Evolutionary conservation across 2,329 filamentous ascomycete species (phyloP), one percentile per base, ranked within the genome.

Genomic region (Colletotrichum orchidophilum): DNA sequence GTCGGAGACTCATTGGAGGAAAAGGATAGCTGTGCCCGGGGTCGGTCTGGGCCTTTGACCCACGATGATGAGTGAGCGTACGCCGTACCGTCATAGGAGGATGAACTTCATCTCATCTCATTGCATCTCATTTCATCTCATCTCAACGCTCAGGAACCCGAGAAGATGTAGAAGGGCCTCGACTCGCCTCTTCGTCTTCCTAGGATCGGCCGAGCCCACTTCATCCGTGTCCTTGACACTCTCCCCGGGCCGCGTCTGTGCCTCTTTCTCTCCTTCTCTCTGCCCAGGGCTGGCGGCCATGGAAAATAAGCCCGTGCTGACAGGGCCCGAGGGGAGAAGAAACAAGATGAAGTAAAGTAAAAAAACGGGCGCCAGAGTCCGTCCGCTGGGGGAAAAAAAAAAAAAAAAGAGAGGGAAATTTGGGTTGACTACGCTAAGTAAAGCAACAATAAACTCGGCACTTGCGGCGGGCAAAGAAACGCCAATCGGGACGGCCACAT

Each of bases 391-490:
- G n/a, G n/a, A n/a, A n/a, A n/a, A n/a, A n/a, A n/a, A n/a, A n/a
- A n/a, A n/a, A n/a, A n/a, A n/a, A n/a, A n/a, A n/a, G n/a, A n/a
- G n/a, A n/a, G n/a, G n/a, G n/a, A n/a, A n/a, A n/a, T n/a, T n/a
- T n/a, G 3, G 6, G 13, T 8, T 26, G 60, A 52, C 39, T 26
- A 53, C n/a, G 33, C 66, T 60, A 65, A 52, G 33, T 21, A 46
- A 55, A 46, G 39, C 39, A 46, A 46, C 39, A 18, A 55, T 11
- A 33, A 24, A 27, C 26, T 49, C 67, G 67, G 67, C 63, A 66
- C 55, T 70, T 54, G 66, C 42, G 24, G 66, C 42, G 24, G 18
- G 33, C 53, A 67, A 67, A 67, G 63, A 18, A 63, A 57, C 24
- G 33, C 24, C 46, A 29, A 70, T 63, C 26, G 52, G 65, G 65